Evolutionary conservation across 768 basidiomycete species (phyloP).

Genomic region (Tylopilus rubrobrunneus): DNA sequence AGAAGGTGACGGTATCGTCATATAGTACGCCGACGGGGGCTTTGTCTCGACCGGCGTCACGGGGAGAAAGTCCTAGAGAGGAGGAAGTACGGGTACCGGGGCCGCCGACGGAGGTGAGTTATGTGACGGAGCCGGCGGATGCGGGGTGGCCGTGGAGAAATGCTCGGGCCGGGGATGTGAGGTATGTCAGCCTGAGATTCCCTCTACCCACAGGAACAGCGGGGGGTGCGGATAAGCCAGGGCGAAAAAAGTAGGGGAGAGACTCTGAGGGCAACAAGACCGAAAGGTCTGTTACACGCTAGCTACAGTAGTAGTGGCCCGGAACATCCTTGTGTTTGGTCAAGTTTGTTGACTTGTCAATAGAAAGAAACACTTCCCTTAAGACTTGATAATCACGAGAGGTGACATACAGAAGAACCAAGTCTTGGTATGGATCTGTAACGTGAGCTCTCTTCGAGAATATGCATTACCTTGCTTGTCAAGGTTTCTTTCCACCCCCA

Average conservation of each 20-base stretch:
- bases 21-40: slow-evolving; percentile 35
- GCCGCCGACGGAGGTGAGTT: slow-evolving; percentile 36
- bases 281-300: no score
- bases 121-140: slow-evolving; percentile 29
- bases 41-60: slow-evolving; percentile 34
- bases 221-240: background rate
- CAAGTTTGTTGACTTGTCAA: no score
- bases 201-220: slow-evolving; percentile 7
- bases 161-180: slow-evolving; percentile 28
- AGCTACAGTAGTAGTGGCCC: no score
- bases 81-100: slow-evolving; percentile 39
- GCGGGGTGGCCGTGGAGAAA: slow-evolving; percentile 44
- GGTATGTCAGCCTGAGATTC: slow-evolving; percentile 37
- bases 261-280: no score
- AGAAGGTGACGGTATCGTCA: slow-evolving; percentile 51
- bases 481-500: no score
- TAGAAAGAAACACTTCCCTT: no score
- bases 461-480: no score
- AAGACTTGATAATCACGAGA: no score
- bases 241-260: slow-evolving; percentile 1
- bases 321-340: no score
- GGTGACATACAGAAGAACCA: no score
- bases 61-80: slow-evolving; percentile 29
- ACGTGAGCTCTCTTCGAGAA: no score
- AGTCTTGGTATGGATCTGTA: no score